Evolutionary conservation across 306 rosid species (phyloP).

Genomic region (Sicyos edulis): DNA sequence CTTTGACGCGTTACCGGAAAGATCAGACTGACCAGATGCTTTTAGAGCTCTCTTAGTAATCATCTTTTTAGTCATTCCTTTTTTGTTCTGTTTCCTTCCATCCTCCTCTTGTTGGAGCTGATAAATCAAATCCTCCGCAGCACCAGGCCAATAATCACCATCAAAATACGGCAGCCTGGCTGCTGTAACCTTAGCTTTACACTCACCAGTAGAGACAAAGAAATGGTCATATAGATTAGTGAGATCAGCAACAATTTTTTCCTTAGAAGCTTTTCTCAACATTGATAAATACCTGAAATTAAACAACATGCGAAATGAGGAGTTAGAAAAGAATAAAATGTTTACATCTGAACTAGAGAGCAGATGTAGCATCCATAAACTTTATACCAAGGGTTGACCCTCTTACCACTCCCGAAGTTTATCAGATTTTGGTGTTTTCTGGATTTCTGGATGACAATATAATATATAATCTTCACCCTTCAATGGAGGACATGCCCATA

Average conservation of each 20-base stretch:
- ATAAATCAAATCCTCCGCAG: slow-evolving; percentile 95
- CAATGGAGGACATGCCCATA: slow-evolving; percentile 98
- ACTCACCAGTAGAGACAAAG: slow-evolving; percentile 75
- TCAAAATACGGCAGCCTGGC: slow-evolving; percentile 96
- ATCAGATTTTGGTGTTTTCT: slow-evolving; percentile 98
- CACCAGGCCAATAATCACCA: slow-evolving; percentile 99
- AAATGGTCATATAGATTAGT: slow-evolving; percentile 93
- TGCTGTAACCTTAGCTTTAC: slow-evolving; percentile 88
- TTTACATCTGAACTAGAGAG: background rate
- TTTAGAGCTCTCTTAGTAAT: slow-evolving; percentile 87
- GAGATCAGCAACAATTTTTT: slow-evolving; percentile 69
- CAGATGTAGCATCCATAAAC: slow-evolving; percentile 15
- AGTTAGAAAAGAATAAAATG: slow-evolving; percentile 26
- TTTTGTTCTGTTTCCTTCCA: slow-evolving; percentile 86
- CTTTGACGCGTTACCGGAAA: slow-evolving; percentile 87
- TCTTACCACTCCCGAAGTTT: slow-evolving; percentile 96
- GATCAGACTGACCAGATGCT: slow-evolving; percentile 94
- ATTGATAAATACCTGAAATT: slow-evolving; percentile 75
- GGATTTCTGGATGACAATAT: slow-evolving; percentile 98
- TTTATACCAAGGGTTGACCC: slow-evolving; percentile 12
- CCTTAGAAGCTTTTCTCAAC: slow-evolving; percentile 90
- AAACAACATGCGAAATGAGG: slow-evolving; percentile 24
- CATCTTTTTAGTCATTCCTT: slow-evolving; percentile 78
- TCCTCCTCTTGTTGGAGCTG: slow-evolving; percentile 96
- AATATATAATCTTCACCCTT: slow-evolving; percentile 99